Base-by-base conservation (phyloP, 2,329 filamentous ascomycete species). In the Byssoonygena ceratinophila region DNA sequence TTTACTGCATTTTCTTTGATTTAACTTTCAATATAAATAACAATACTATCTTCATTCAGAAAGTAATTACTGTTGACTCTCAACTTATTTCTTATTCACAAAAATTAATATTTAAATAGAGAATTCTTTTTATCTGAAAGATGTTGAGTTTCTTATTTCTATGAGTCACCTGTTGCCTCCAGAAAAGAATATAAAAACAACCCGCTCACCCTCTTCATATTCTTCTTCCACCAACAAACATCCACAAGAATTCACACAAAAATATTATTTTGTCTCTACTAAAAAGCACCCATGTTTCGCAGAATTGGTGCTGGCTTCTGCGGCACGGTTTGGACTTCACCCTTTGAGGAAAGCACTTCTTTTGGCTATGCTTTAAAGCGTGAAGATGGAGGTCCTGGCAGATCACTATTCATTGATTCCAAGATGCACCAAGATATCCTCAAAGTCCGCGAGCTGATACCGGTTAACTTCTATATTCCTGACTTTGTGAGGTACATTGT, bases 311-410 rank as follows among this genome's bases (percentile, higher is more conserved):
- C n/a, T n/a, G n/a, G n/a, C n/a, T n/a, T n/a, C n/a, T n/a, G n/a
- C n/a, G n/a, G n/a, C n/a, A n/a, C n/a, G n/a, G n/a, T n/a, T n/a
- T n/a, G n/a, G n/a, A n/a, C n/a, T n/a, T n/a, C n/a, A n/a, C n/a
- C n/a, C n/a, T n/a, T n/a, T n/a, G n/a, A n/a, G n/a, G n/a, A n/a
- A n/a, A n/a, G n/a, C n/a, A n/a, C n/a, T n/a, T n/a, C n/a, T n/a
- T n/a, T n/a, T n/a, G 63, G 66, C 27, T 47, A 46, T 3, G 63
- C 62, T 12, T 61, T 63, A 63, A 68, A 68, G 54, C 59, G 66
- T 51, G 66, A 66, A 55, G 65, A 68, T 55, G 64, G 66, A 4
- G 60, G 61, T 1, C 60, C 61, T 2, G 53, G 52, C 2, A 48
- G 66, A 44, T 65, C 63, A 5, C 53, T 66, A 1, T 25, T 37